Percentiles rank a stretch among this genome's conserved stretches.
phyloP scores from a whole-genome alignment of 495 filamentous ascomycete species.

The Hyphodiscus hymeniophilus region DNA sequence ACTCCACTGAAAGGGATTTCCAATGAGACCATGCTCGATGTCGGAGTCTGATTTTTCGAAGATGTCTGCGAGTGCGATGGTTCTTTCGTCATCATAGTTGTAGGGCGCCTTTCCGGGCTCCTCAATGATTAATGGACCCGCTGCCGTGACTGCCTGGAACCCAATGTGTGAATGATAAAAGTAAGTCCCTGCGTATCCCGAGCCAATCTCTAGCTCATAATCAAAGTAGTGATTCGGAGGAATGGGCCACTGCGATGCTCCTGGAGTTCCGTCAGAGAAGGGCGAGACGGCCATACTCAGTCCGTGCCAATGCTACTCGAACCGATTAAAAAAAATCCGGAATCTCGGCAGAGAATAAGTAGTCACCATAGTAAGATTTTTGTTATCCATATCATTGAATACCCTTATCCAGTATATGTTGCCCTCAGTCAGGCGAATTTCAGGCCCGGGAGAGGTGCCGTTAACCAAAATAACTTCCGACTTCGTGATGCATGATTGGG shows the following conservation, averaged over 20 bases:
- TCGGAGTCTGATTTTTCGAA: slow-evolving; percentile 36
- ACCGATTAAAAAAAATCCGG: neutral
- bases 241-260: slow-evolving; percentile 49
- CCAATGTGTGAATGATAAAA: slow-evolving; percentile 53
- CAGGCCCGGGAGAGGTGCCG: slow-evolving; percentile 42
- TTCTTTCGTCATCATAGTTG: slow-evolving; percentile 45
- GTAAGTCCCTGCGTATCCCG: slow-evolving; percentile 44
- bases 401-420: slow-evolving; percentile 45
- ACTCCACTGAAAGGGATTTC: slow-evolving; percentile 25
- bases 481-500: slow-evolving; percentile 33
- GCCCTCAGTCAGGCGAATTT: slow-evolving; percentile 38
- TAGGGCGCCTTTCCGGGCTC: slow-evolving; percentile 30
- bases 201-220: slow-evolving; percentile 43
- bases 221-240: slow-evolving; percentile 50
- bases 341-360: neutral
- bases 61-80: slow-evolving; percentile 41
- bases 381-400: slow-evolving; percentile 45
- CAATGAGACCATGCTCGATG: slow-evolving; percentile 31
- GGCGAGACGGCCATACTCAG: slow-evolving; percentile 41
- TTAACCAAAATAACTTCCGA: slow-evolving; percentile 40
- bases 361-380: slow-evolving; percentile 44
- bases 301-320: slow-evolving; percentile 49
- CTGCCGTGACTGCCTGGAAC: slow-evolving; percentile 42
- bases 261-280: slow-evolving; percentile 46
- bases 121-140: slow-evolving; percentile 43